Evolutionary conservation across 1,284 basidiomycete genomes (phyloP).

Genomic region (Pulveroboletus sp.): DNA sequence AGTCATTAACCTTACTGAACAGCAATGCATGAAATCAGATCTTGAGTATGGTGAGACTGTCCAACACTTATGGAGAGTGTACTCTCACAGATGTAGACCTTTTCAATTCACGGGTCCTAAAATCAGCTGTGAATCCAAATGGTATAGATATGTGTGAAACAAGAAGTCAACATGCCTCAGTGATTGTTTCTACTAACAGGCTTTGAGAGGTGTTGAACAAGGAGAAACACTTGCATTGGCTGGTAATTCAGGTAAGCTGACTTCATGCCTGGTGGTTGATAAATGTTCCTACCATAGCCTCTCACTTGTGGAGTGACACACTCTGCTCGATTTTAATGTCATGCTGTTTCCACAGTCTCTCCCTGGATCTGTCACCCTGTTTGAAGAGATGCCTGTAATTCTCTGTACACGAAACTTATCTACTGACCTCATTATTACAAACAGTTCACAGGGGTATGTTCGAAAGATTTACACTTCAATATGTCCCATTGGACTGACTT

Average conservation of each 20-base stretch:
- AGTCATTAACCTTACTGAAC: slow-evolving; percentile 26
- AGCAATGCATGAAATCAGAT: slow-evolving; percentile 32
- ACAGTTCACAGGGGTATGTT: slow-evolving; percentile 26
- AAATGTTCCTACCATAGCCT: no score
- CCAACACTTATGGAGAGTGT: not conserved
- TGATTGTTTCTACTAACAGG: not conserved
- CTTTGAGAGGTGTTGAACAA: not conserved
- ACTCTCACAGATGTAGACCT: not conserved
- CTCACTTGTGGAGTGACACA: no score
- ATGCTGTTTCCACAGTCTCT: not conserved
- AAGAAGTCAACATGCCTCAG: not conserved
- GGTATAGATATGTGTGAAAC: not conserved
- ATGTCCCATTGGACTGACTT: not conserved
- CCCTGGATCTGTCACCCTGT: slow-evolving; percentile 1
- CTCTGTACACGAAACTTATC: slow-evolving; percentile 26
- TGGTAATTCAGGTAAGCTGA: no score
- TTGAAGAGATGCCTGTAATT: slow-evolving; percentile 31
- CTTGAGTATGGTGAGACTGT: slow-evolving; percentile 20
- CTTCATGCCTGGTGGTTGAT: no score
- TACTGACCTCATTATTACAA: slow-evolving; percentile 30
- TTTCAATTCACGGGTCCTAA: not conserved
- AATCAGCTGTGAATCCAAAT: not conserved
- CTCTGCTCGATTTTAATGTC: no score
- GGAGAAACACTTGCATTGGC: no score
- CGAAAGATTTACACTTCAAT: slow-evolving; percentile 2